Conservation (phyloP, 139 green algal species). For the Picochlorum sp. region DNA sequence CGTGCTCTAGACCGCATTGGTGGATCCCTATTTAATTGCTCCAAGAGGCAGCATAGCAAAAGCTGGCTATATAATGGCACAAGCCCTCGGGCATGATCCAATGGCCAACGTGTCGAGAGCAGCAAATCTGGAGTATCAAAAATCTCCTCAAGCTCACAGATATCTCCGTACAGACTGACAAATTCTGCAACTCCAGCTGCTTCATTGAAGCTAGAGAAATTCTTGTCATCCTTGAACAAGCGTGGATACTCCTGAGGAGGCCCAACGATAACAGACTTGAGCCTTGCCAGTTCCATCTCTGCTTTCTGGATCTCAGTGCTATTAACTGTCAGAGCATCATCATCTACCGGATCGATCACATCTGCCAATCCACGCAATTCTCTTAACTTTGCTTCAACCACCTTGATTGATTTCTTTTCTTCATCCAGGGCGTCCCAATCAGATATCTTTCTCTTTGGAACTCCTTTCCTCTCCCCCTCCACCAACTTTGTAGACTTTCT, state of each 20-base stretch:
- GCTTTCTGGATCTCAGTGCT: neutral
- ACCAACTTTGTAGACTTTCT: conserved; percentile 4
- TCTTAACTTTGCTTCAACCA: conserved; percentile 5
- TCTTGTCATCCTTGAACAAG: conserved; percentile 11
- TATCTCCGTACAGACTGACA: conserved; percentile 28
- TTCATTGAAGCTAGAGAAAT: conserved; percentile 14
- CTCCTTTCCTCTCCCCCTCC: neutral
- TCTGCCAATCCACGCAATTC: conserved; percentile 14
- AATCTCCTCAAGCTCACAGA: conserved; percentile 21
- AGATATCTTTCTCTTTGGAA: neutral
- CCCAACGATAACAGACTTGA: neutral
- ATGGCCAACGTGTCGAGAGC: conserved; percentile 17
- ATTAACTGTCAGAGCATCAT: neutral
- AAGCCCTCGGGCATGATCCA: conserved; percentile 21
- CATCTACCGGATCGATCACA: neutral
- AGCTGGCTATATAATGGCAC: conserved; percentile 29
- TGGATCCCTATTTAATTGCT: conserved; percentile 38
- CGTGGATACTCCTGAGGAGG: neutral
- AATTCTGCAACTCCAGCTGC: conserved; percentile 38
- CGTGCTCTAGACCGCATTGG: conserved; percentile 3
- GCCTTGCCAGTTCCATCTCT: neutral
- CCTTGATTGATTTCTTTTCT: conserved; percentile 16
- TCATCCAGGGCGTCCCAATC: conserved; percentile 35
- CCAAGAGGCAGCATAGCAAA: conserved; percentile 34
- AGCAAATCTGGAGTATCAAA: conserved; percentile 17